Evolutionary conservation across 2,329 filamentous ascomycete species (phyloP), one percentile per base, ranked within the genome.

Genomic region (Fusarium torreyae): DNA sequence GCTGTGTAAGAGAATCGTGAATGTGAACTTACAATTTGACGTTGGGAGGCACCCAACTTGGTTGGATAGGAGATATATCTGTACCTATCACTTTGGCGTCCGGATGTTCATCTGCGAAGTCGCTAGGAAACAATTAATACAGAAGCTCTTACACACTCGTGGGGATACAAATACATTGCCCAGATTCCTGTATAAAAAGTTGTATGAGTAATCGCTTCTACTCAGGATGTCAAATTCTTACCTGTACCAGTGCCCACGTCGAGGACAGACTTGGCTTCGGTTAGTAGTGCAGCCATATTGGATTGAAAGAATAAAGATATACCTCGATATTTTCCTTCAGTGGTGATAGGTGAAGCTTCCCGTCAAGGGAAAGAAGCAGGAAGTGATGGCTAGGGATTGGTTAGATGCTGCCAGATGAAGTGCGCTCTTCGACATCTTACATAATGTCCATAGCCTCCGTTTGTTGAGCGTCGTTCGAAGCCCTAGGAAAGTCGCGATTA

Each of bases 391-490:
- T 62, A 15, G 3, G 26, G 3, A 6, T 18, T 26, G 4, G 33
- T n/a, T 9, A 28, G 15, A 28, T 14, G 6, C 1, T 10, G 34
- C 15, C 7, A 11, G 2, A 20, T 5, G 3, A 5, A 6, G 6
- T 3, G 11, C 3, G 11, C 7, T 3, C 3, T 13, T 14, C 8
- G 7, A 31, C 7, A 4, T 18, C 54, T 52, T 34, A 60, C 58
- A 60, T 62, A 9, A 62, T 52, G 4, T 60, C 58, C 39, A 62
- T 62, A 4, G 24, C 57, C 18, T 62, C 58, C 8, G 20, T 60
- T 33, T 62, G 58, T 9, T 60, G 58, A 0, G 39, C 44, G 38
- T 62, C 58, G 1, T 62, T 62, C 1, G 58, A 60, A 3, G 53
- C 53, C 53, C 39, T 45, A n/a, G 17, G 5, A 7, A 7, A 9